These are phyloP conservation scores for Diaporthe citriasiana DNA, from an alignment of 2,329 filamentous ascomycete genomes.

Conservation along the genomic window DNA sequence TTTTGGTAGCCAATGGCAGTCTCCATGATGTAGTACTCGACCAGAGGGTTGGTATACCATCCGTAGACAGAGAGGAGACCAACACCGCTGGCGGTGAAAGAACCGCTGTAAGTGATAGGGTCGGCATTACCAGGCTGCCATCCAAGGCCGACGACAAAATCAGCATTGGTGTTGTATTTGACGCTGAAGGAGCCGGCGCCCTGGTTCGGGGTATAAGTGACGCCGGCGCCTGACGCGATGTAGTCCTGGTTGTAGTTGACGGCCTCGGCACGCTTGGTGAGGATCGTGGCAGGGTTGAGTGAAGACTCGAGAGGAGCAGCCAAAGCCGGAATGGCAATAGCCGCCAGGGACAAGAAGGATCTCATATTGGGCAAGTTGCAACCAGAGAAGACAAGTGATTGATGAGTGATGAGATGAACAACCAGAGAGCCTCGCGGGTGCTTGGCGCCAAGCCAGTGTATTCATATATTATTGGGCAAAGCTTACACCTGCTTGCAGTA, in stretches of 20 bases:
- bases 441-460: conserved; percentile 12
- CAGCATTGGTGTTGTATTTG: conserved; percentile 59
- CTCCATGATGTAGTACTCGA: conserved; percentile 48
- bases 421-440: background rate
- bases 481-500: background rate
- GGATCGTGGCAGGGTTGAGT: conserved; percentile 6
- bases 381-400: conserved; percentile 2
- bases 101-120: conserved; percentile 47
- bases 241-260: conserved; percentile 58
- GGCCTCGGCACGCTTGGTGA: conserved; percentile 7
- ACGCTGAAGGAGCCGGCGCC: conserved; percentile 61
- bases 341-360: background rate
- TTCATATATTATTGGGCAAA: background rate
- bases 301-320: conserved; percentile 14
- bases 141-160: conserved; percentile 71
- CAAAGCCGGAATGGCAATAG: background rate
- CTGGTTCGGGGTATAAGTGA: conserved; percentile 50
- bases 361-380: conserved; percentile 7
- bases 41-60: conserved; percentile 55
- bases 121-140: conserved; percentile 63
- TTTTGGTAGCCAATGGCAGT: conserved; percentile 11
- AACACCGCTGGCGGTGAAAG: conserved; percentile 49
- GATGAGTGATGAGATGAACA: background rate
- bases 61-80: conserved; percentile 53
- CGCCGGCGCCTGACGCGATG: conserved; percentile 52